Percentiles rank a stretch among this genome's conserved stretches.
These are phyloP conservation scores for Osmanthus fragrans DNA, from an alignment of 257 asterid genomes.

Conservation along the genomic window DNA sequence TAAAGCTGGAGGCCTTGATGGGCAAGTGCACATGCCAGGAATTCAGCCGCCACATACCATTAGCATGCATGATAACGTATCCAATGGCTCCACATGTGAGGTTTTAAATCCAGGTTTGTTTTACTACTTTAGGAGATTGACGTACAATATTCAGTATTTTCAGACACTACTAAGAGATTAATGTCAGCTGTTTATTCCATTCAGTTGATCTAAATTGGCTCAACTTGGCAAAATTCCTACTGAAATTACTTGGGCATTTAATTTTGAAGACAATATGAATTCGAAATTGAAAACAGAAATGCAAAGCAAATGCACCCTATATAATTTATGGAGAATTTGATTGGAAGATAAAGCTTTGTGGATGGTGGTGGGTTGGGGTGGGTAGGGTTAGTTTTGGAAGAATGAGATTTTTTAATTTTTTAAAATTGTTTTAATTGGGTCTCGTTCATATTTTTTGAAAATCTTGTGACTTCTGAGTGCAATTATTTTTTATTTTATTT, in stretches of 20 bases:
- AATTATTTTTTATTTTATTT: too few relatives aligned
- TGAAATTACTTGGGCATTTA: neutral
- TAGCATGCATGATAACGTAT: conserved; percentile 39
- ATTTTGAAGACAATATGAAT: neutral
- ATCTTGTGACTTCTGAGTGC: too few relatives aligned
- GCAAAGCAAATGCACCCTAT: neutral
- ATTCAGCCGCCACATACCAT: conserved; percentile 35
- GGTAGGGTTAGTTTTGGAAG: too few relatives aligned
- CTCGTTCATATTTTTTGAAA: too few relatives aligned
- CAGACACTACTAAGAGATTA: neutral
- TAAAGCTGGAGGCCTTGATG: conserved; percentile 36
- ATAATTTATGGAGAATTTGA: conserved; percentile 44
- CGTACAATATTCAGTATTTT: neutral
- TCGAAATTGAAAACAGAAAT: too few relatives aligned
- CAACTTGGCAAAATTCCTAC: conserved; percentile 2
- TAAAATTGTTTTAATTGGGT: too few relatives aligned
- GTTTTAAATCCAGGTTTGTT: conserved; percentile 55
- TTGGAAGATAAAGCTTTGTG: conserved; percentile 5
- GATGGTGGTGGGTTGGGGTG: too few relatives aligned
- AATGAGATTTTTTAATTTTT: too few relatives aligned
- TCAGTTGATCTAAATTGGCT: neutral
- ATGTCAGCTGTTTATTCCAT: neutral
- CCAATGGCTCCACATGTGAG: conserved; percentile 38
- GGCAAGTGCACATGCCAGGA: conserved; percentile 41
- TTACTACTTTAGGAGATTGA: conserved; percentile 10